These are phyloP conservation scores for Rhizophora mangle DNA, from an alignment of 345 rosid genomes.

Conservation along the genomic window DNA sequence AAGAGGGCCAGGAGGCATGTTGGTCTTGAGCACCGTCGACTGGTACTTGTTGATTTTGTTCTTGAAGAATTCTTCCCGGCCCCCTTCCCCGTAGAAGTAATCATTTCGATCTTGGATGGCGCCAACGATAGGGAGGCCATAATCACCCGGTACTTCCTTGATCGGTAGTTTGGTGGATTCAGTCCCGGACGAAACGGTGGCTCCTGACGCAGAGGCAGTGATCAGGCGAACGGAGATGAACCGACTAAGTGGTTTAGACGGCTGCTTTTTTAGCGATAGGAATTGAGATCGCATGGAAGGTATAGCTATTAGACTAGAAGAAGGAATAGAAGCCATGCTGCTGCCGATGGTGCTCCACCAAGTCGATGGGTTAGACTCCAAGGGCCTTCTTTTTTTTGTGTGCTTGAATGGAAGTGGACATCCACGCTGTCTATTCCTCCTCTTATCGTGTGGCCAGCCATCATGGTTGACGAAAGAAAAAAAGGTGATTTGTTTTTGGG, in stretches of 20 bases:
- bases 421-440: no score
- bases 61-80: constrained; percentile 68
- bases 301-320: constrained; percentile 21
- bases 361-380: no score
- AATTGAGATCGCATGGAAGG: constrained; percentile 19
- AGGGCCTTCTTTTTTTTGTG: no score
- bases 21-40: constrained; percentile 64
- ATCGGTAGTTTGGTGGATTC: constrained; percentile 44
- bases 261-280: not conserved
- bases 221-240: constrained; percentile 24
- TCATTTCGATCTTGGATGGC: constrained; percentile 70
- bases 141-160: constrained; percentile 61
- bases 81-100: constrained; percentile 62
- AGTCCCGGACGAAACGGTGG: constrained; percentile 3
- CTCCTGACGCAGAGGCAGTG: constrained; percentile 35
- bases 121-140: constrained; percentile 73
- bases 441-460: no score
- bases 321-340: constrained; percentile 16
- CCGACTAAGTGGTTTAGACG: not conserved
- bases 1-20: constrained; percentile 85
- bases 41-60: constrained; percentile 52
- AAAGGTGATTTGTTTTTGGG: no score
- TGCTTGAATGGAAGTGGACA: no score
- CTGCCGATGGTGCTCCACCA: no score
- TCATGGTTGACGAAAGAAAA: no score